phyloP scores from a whole-genome alignment of 2,329 filamentous ascomycete genomes.

The Dothistroma pini region DNA sequence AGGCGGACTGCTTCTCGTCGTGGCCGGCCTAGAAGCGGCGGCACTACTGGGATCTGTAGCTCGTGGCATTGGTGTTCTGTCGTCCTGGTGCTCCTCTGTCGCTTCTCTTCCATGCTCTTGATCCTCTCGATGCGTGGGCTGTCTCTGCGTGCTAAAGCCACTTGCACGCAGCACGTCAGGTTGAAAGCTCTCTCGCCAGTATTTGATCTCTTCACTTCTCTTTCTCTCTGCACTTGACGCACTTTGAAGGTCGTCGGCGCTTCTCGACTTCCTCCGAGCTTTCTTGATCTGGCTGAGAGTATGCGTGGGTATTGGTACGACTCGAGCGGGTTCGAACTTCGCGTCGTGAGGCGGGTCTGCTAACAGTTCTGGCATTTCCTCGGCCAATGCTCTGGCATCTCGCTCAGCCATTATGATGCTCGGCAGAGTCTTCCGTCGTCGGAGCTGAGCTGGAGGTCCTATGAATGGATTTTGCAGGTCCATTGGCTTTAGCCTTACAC shows the following conservation, averaged over 20 bases:
- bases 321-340: constrained; percentile 5
- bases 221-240: constrained; percentile 22
- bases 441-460: constrained; percentile 24
- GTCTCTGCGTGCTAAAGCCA: constrained; percentile 22
- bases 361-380: constrained; percentile 4
- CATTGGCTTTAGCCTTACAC: constrained; percentile 35
- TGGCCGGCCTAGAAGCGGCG: constrained; percentile 9
- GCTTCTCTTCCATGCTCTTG: constrained; percentile 10
- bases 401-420: constrained; percentile 29
- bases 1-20: constrained; percentile 20
- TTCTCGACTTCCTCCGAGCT: constrained; percentile 34
- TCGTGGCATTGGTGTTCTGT: background rate
- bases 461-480: constrained; percentile 34
- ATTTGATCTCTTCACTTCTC: constrained; percentile 36
- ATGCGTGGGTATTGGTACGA: constrained; percentile 9
- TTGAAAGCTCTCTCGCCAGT: constrained; percentile 36
- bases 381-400: constrained; percentile 23
- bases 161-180: constrained; percentile 29
- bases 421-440: constrained; percentile 33
- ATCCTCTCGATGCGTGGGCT: constrained; percentile 7
- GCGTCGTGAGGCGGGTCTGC: background rate
- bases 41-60: background rate
- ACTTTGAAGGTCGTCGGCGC: constrained; percentile 32
- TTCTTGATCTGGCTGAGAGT: constrained; percentile 17
- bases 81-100: constrained; percentile 2